Base-by-base conservation (phyloP, 306 rosid genomes). In the Luffa aegyptiaca region DNA sequence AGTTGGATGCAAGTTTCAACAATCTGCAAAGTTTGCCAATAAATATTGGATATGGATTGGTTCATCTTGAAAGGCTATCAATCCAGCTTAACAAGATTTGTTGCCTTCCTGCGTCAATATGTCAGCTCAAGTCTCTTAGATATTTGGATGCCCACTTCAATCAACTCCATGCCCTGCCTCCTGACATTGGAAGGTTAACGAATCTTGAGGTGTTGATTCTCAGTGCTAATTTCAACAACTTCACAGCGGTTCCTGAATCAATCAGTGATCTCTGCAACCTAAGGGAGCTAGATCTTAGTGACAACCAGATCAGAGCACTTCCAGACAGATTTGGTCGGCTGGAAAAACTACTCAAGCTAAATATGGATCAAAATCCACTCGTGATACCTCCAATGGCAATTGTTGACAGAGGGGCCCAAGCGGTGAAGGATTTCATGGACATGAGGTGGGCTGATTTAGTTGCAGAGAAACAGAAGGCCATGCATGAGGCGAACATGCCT, bases 241-340 rank as follows among this genome's bases (percentile, higher is more conserved):
- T 95, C 14, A 70, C 59, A 31, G 93, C 88, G 86, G 83, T 95
- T 76, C 97, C 99, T 0, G 93, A 92, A 55, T 84, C 97, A 11
- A 79, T 93, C 72, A 89, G 97, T 75, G 99, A 92, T 79, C 84
- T 95, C 79, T 84, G 58, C 86, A 89, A 83, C 88, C 96, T 95
- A 77, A 92, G 75, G 84, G 99, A 95, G 44, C 82, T 95, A 75
- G 97, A 95, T 78, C 87, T 95, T 82, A 90, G 98, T 87, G 91
- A 95, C 91, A 93, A 95, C 84, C 99, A 95, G 85, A 91, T 95
- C 63, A 89, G 81, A 59, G 88, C 90, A 33, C 97, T 95, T 70
- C 99, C 97, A 8, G 92, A 86, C 26, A 85, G 96, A 52, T 91
- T 95, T 55, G 97, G 99, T 8, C 92, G 97, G 81, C 97, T 95